A percentile compares a stretch with the other conserved stretches of the same genome.
These are phyloP conservation scores for Alternaria sp. DNA, from an alignment of 2,329 filamentous ascomycete genomes.

Conservation along the genomic window DNA sequence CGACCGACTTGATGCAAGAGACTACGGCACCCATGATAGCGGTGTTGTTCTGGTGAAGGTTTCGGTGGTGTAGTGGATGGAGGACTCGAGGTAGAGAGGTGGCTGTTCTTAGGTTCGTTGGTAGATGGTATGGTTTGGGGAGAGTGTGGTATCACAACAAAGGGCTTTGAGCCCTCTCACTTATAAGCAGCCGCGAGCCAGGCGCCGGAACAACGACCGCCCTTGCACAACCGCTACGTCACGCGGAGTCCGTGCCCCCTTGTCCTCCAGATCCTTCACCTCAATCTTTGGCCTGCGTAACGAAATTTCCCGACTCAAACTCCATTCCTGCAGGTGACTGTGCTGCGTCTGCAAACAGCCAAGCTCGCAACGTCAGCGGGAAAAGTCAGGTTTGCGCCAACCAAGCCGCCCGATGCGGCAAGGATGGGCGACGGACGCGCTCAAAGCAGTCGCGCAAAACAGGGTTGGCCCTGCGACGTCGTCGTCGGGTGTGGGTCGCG, in stretches of 20 bases:
- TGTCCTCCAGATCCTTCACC: background rate
- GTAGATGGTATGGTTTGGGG: background rate
- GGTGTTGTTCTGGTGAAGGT: conserved; percentile 22
- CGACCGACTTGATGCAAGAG: conserved; percentile 63
- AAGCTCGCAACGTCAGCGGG: conserved; percentile 6
- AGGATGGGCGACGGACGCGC: conserved; percentile 16
- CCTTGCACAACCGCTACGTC: conserved; percentile 11
- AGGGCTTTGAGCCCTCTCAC: conserved; percentile 60
- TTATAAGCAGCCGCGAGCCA: conserved; percentile 4
- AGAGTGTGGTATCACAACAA: conserved; percentile 42
- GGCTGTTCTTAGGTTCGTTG: background rate
- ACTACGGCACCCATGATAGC: conserved; percentile 79
- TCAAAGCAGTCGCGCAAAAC: conserved; percentile 16
- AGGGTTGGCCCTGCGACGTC: conserved; percentile 6
- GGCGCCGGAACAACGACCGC: background rate
- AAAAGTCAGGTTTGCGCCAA: conserved; percentile 10
- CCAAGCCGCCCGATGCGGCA: conserved; percentile 7
- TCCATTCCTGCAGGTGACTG: conserved; percentile 7
- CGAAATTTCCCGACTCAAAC: background rate
- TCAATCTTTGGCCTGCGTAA: background rate
- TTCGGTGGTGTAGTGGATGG: background rate
- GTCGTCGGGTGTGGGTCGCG: conserved; percentile 3
- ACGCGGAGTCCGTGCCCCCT: conserved; percentile 14
- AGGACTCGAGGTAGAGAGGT: background rate
- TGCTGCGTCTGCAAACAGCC: conserved; percentile 2